Percentiles rank a stretch among this genome's conserved stretches.
Conservation (phyloP, 306 rosid genomes). For the Sphenostylis stenocarpa region DNA sequence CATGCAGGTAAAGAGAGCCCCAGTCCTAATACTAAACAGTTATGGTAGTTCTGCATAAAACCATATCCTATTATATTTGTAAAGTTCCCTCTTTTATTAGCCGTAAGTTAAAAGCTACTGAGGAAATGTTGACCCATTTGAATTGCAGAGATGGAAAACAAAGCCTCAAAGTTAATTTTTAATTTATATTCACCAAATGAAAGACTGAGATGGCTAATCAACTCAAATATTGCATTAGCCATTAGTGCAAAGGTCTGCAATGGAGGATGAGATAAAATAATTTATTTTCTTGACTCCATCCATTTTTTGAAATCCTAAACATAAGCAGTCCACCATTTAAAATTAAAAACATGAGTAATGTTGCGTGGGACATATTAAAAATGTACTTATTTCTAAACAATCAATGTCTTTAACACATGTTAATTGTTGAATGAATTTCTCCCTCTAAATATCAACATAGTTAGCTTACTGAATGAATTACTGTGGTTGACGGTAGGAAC, state of each 20-base stretch:
- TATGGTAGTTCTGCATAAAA: not conserved
- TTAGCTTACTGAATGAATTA: not conserved
- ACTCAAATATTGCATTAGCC: constrained; percentile 11
- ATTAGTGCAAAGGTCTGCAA: no score
- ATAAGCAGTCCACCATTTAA: no score
- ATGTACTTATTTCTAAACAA: no score
- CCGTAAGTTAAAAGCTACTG: not conserved
- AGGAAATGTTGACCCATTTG: no score
- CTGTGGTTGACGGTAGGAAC: constrained; percentile 57
- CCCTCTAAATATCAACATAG: not conserved
- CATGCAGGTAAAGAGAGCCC: constrained; percentile 65
- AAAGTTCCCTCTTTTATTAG: not conserved
- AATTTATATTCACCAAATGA: no score
- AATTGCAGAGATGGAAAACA: not conserved
- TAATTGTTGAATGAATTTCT: not conserved
- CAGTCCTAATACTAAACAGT: not conserved
- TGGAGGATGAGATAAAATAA: no score
- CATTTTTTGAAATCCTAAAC: not conserved
- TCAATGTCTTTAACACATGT: no score
- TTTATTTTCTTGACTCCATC: no score
- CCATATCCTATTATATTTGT: not conserved
- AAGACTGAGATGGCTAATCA: not conserved
- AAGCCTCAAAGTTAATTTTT: no score
- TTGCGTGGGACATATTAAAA: no score
- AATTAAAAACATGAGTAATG: no score